phyloP scores from a whole-genome alignment of 768 basidiomycete species.

The Mycena rebaudengoi region DNA sequence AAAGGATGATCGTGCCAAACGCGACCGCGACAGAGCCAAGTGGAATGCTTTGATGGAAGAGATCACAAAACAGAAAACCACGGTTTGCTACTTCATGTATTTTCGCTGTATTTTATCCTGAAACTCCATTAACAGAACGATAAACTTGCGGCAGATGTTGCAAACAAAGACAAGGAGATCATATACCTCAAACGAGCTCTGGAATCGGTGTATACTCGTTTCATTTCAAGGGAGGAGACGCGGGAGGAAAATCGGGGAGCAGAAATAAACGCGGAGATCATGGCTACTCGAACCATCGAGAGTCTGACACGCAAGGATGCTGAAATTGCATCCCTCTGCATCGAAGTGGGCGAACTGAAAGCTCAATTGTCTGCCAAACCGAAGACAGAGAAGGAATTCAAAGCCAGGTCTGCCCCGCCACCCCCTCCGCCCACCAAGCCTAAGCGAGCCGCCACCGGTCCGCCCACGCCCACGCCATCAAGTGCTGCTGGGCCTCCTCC shows the following conservation, averaged over 20 bases:
- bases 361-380: constrained; percentile 60
- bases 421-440: constrained; percentile 43
- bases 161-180: constrained; percentile 76
- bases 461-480: too few relatives aligned
- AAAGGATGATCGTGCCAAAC: constrained; percentile 51
- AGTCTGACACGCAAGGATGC: constrained; percentile 24
- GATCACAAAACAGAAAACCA: constrained; percentile 72
- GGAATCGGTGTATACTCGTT: constrained; percentile 86
- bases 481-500: constrained; percentile 28
- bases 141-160: constrained; percentile 57
- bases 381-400: constrained; percentile 76
- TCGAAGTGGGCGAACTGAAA: constrained; percentile 60
- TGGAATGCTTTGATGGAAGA: constrained; percentile 80
- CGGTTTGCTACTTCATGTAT: constrained; percentile 52
- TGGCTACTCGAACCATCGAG: constrained; percentile 80
- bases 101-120: neutral
- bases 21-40: constrained; percentile 78
- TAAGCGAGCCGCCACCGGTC: constrained; percentile 34
- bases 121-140: constrained; percentile 53
- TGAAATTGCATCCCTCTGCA: constrained; percentile 62
- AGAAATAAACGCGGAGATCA: constrained; percentile 70
- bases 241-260: constrained; percentile 54
- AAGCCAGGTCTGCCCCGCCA: constrained; percentile 50
- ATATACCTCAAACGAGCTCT: constrained; percentile 84
- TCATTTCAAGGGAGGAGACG: constrained; percentile 64